Conservation (phyloP, 23 red algal species). For the Gracilaria caudata region DNA sequence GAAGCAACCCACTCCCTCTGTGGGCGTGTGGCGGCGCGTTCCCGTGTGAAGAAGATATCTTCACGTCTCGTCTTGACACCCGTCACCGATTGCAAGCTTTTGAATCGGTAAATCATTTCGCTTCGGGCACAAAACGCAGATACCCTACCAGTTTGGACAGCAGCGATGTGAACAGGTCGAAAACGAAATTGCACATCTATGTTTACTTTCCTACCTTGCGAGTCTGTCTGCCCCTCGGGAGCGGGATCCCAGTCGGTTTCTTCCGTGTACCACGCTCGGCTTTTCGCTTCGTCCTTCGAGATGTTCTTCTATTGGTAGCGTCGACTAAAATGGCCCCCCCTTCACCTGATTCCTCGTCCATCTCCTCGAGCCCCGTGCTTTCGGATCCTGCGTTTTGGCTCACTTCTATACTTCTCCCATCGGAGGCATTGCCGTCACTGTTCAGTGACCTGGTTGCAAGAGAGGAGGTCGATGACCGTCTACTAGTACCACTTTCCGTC, state of each 20-base stretch:
- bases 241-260: slow-evolving; percentile 23
- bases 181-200: neutral
- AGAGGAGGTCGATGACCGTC: neutral
- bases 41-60: no score
- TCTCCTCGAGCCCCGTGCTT: neutral
- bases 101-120: no score
- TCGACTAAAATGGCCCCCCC: neutral
- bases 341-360: neutral
- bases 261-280: neutral
- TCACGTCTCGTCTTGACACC: no score
- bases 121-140: no score
- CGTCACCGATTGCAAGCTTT: no score
- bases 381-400: neutral
- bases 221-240: slow-evolving; percentile 8
- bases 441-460: neutral
- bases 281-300: slow-evolving; percentile 1
- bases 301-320: slow-evolving; percentile 16
- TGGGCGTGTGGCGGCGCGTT: no score
- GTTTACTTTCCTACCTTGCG: slow-evolving; percentile 26
- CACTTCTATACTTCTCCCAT: neutral
- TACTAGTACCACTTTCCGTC: neutral
- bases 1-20: no score
- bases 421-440: neutral
- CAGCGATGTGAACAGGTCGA: neutral
- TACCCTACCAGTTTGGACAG: neutral